Base-by-base conservation (phyloP, 1,284 basidiomycete genomes). In the Moesziomyces sp. region DNA sequence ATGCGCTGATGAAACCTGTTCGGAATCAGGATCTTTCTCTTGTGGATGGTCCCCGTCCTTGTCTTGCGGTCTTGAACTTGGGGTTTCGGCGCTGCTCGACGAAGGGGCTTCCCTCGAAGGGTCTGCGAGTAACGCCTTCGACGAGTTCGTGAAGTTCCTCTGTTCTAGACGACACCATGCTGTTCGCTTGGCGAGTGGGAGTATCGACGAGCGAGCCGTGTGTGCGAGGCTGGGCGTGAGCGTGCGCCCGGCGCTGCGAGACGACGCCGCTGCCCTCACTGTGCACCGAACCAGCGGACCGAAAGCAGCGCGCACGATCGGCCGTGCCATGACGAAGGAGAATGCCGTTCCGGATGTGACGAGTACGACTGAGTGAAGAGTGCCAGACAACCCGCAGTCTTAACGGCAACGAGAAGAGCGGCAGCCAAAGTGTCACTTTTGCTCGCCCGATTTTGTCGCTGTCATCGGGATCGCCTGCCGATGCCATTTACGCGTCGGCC, bases 391-490 rank as follows among this genome's bases (percentile, higher is more conserved):
- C 18, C 6, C 16, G 2, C 2, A 40, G 38, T 7, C 11, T 40
- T 18, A 0, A 2, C 13, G 11, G 10, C 11, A 16, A 40, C 18
- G 16, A 40, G 38, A 40, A 40, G 38, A 40, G 6, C 35, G n/a
- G 44, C 19, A 45, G 19, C 19, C 11, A 3, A 34, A 45, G 58
- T 60, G 58, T 48, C 52, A 60, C 58, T 53, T 60, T 54, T 26
- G 23, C 46, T 28, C 23, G 6, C 24, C 46, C 23, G 23, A 23
- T 23, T 3, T 1, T 8, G 0, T 6, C 16, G 5, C 26, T 46
- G 2, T 3, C 16, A 56, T 56, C 54, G 46, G 54, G 46, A 23
- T 4, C 10, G 8, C 8, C 14, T 4, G 19, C 23, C 45, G n/a
- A 38, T 18, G 24, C 57, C 49, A 52, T 55, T 53, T 52, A 46